Conservation (phyloP, 2,329 filamentous ascomycete species). For the Oidium heveae region DNA sequence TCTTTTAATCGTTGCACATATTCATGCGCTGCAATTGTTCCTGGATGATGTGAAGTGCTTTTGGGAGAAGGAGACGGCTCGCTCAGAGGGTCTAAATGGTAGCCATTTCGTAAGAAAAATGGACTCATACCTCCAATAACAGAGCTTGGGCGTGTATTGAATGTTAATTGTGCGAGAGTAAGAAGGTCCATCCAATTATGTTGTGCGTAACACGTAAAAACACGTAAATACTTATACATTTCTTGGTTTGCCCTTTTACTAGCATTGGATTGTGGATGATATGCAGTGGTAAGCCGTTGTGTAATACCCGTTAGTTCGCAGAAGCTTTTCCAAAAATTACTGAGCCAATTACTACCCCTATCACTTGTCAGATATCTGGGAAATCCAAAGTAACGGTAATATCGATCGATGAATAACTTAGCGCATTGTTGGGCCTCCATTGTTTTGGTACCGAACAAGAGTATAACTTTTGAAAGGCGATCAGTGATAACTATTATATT, state of each 20-base stretch:
- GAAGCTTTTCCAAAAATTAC: too few relatives aligned
- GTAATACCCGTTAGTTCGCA: too few relatives aligned
- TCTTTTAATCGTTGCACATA: neutral
- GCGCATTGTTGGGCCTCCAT: too few relatives aligned
- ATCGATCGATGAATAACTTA: too few relatives aligned
- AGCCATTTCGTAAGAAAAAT: neutral
- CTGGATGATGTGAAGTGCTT: neutral
- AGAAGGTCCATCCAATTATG: conserved; percentile 2
- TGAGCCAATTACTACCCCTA: too few relatives aligned
- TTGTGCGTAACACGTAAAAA: conserved; percentile 2
- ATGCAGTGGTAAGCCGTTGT: neutral
- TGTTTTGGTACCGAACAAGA: too few relatives aligned
- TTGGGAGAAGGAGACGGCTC: neutral
- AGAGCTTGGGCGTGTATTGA: neutral
- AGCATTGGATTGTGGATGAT: neutral
- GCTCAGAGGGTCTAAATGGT: neutral
- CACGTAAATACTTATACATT: conserved; percentile 1
- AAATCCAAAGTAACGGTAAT: too few relatives aligned
- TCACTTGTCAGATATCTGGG: too few relatives aligned
- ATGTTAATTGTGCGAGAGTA: conserved; percentile 1
- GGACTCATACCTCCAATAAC: neutral
- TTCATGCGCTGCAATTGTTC: neutral
- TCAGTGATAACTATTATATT: too few relatives aligned
- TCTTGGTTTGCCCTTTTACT: conserved; percentile 1
- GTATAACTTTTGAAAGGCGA: too few relatives aligned